Base-by-base conservation (phyloP, 148 eudicot genomes). In the Bassia scoparia region DNA sequence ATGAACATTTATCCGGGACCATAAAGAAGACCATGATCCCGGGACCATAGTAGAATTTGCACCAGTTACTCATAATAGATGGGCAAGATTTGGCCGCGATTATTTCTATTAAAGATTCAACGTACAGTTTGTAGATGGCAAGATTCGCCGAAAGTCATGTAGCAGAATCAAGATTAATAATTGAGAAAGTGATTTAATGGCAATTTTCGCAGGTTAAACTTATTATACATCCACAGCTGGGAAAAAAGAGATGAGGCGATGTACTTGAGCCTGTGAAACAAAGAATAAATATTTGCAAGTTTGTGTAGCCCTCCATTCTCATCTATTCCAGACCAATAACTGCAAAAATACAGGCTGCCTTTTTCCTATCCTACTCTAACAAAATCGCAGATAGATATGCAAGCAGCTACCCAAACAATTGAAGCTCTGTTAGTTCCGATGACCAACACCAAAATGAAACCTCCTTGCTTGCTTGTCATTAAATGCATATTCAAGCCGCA, bases 391-490 rank as follows among this genome's bases (percentile, higher is more conserved):
- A 33, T 24, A 58, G 12, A 38, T 8, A 35, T 26, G 29, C 12
- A n/a, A 66, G 14, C 30, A 60, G 20, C 37, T 1, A 31, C 31
- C 23, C 14, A 60, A 59, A 48, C 48, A 49, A n/a, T 37, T 7
- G 29, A 14, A 50, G 52, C 12, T 21, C 30, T 43, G 69, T 72
- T 75, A 91, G 81, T 89, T 91, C 30, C 99, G 84, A 58, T 85
- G 87, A 65, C 99, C 99, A 70, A 95, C 97, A 2, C 92, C 97
- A 82, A 95, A 95, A 79, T 95, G 99, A 77, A 95, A 95, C 83
- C 99, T 86, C 74, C 93, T 84, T 0, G 82, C 81, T 70, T 80
- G 74, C 66, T 52, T 86, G 72, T 95, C 98, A 23, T 87, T 92
- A 62, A 95, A 91, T n/a, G 99, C 99, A 23, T 95, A 91, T 73